These are phyloP conservation scores for Fraxinus sp. DNA, from an alignment of 305 asterid species.

Conservation along the genomic window DNA sequence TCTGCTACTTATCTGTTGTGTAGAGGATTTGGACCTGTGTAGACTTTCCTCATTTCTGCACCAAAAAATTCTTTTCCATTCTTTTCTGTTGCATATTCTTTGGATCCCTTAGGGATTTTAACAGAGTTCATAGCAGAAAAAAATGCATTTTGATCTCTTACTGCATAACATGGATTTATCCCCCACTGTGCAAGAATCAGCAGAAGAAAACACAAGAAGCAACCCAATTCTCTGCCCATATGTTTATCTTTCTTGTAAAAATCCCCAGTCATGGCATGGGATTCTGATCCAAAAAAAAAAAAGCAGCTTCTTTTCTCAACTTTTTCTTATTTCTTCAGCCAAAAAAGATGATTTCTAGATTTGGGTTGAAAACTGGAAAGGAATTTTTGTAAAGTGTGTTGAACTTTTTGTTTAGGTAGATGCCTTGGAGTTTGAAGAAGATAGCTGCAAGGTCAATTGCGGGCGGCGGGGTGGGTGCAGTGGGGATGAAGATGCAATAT, in stretches of 20 bases:
- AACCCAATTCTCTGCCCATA: conserved; percentile 36
- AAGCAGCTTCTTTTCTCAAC: conserved; percentile 16
- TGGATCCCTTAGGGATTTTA: conserved; percentile 19
- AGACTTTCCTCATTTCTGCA: conserved; percentile 68
- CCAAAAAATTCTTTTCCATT: conserved; percentile 46
- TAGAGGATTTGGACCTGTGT: conserved; percentile 87
- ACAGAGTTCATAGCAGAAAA: conserved; percentile 20
- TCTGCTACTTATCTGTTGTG: conserved; percentile 74
- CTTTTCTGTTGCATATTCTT: conserved; percentile 21
- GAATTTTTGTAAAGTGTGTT: neutral
- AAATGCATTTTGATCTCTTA: conserved; percentile 25
- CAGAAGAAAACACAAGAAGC: conserved; percentile 39
- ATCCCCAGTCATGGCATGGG: conserved; percentile 36
- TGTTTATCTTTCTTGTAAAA: conserved; percentile 26
- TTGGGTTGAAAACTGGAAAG: conserved; percentile 4
- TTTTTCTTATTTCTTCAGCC: conserved; percentile 19
- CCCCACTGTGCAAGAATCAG: conserved; percentile 42
- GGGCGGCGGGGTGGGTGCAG: conserved; percentile 27
- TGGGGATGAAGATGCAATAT: conserved; percentile 26
- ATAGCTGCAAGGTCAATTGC: conserved; percentile 34
- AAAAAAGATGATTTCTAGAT: neutral
- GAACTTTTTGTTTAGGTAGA: neutral
- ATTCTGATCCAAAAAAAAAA: neutral
- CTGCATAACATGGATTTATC: conserved; percentile 42
- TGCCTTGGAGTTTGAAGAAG: conserved; percentile 40